These are phyloP conservation scores for Coniochaeta sp. DNA, from an alignment of 2,329 filamentous ascomycete genomes.

Conservation along the genomic window DNA sequence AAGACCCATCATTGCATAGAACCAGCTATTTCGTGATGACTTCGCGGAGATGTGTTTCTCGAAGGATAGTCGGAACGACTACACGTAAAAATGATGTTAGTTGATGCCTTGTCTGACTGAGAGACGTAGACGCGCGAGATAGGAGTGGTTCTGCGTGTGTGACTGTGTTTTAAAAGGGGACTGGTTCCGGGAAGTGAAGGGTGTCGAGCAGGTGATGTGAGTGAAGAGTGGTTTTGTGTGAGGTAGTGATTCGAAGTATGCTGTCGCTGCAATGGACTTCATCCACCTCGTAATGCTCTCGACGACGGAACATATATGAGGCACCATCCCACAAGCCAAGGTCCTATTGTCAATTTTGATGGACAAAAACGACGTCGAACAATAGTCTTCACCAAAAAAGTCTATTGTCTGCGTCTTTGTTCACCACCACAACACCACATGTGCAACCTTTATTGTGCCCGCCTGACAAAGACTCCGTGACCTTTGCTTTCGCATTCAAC, in stretches of 20 bases:
- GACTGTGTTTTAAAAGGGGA: not conserved
- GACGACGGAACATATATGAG: not conserved
- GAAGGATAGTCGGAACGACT: not conserved
- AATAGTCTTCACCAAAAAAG: not conserved
- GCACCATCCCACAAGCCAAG: not conserved
- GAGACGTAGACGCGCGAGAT: not conserved
- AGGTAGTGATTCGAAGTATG: not conserved
- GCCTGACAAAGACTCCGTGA: not conserved
- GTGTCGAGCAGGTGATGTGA: not conserved
- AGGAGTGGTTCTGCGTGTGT: not conserved
- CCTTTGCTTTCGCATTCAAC: not conserved
- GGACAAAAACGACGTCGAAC: not conserved
- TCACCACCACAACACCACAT: not conserved
- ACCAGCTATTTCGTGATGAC: conserved; percentile 21
- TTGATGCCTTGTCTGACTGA: conserved; percentile 2
- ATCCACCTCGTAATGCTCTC: not conserved
- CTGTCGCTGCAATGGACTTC: not conserved
- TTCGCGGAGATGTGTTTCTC: conserved; percentile 1
- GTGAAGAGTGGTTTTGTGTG: not conserved
- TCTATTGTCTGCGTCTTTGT: not conserved
- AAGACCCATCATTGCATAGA: conserved; percentile 35
- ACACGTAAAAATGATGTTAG: not conserved
- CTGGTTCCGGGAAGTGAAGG: not conserved
- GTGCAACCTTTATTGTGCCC: not conserved
- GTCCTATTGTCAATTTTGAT: not conserved